phyloP scores from a whole-genome alignment of 768 basidiomycete species.

The Phanerochaete sordida region DNA sequence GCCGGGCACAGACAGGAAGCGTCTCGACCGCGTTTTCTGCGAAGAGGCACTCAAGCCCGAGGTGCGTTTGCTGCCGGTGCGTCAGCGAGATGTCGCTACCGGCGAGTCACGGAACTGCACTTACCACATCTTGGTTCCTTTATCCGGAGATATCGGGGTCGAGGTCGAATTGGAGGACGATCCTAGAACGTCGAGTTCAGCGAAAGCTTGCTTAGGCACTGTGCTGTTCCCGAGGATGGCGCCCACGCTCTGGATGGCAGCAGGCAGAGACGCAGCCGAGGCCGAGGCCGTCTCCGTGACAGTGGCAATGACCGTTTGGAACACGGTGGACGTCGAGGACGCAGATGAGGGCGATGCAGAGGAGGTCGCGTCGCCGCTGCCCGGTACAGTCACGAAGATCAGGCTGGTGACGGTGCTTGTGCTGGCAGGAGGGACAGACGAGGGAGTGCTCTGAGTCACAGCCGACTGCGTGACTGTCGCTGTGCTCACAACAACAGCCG shows the following conservation, averaged over 20 bases:
- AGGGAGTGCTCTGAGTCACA: conserved; percentile 9
- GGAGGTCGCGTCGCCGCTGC: not conserved
- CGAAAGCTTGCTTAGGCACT: not conserved
- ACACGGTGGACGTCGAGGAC: conserved; percentile 6
- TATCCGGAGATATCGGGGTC: not conserved
- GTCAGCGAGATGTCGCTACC: not conserved
- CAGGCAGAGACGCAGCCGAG: not conserved
- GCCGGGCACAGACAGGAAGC: conserved; percentile 10
- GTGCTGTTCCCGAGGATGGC: conserved; percentile 1
- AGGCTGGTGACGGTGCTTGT: not conserved
- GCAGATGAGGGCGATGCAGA: not conserved
- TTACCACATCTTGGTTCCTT: conserved; percentile 6
- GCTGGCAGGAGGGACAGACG: not conserved
- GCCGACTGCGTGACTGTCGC: conserved; percentile 20
- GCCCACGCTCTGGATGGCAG: not conserved
- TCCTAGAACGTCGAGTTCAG: not conserved
- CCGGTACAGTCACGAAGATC: not conserved
- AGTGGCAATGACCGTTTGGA: not conserved
- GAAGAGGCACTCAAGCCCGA: not conserved
- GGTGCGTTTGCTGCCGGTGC: conserved; percentile 5
- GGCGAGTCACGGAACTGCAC: not conserved
- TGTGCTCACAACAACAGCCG: conserved; percentile 22
- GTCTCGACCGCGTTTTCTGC: not conserved
- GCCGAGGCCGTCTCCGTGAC: conserved; percentile 1
- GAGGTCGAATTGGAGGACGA: not conserved